phyloP scores from a whole-genome alignment of 495 filamentous ascomycete genomes.

The Niebla homalea region DNA sequence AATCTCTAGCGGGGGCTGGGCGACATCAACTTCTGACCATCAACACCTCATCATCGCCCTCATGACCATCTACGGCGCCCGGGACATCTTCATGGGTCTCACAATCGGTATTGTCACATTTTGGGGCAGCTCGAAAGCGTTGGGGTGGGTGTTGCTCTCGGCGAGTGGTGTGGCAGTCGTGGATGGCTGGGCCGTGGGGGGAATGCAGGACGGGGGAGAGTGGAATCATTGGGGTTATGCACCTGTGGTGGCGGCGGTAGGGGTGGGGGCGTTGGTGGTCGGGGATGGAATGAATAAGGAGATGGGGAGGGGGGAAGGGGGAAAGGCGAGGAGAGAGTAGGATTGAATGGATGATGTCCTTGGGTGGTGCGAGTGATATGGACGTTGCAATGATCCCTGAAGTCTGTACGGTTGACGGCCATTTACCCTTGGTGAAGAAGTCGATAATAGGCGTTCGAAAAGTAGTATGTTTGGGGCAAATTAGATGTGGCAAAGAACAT shows the following conservation, averaged over 20 bases:
- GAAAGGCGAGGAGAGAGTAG: background rate
- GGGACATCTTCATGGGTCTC: constrained; percentile 41
- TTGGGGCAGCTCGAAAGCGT: constrained; percentile 27
- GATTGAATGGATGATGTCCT: too few species aligned
- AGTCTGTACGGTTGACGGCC: too few species aligned
- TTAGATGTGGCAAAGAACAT: too few species aligned
- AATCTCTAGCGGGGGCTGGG: constrained; percentile 12
- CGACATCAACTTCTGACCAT: constrained; percentile 18
- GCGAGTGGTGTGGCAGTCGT: constrained; percentile 29
- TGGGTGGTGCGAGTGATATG: too few species aligned
- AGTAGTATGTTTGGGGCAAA: too few species aligned
- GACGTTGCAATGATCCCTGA: too few species aligned
- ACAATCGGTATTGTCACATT: constrained; percentile 28
- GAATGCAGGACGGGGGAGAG: constrained; percentile 25
- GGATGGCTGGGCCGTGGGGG: constrained; percentile 34
- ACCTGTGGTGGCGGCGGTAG: constrained; percentile 26
- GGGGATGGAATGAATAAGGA: constrained; percentile 14
- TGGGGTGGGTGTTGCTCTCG: constrained; percentile 34
- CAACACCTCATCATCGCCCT: constrained; percentile 27
- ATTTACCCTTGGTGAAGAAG: too few species aligned
- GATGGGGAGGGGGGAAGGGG: background rate
- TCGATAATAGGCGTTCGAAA: too few species aligned
- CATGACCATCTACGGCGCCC: constrained; percentile 35
- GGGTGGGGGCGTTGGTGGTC: constrained; percentile 20
- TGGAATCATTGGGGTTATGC: constrained; percentile 47